A percentile compares a stretch with the other conserved stretches of the same genome.
phyloP scores from a whole-genome alignment of 768 basidiomycete genomes.

The Suillus fuscotomentosus region DNA sequence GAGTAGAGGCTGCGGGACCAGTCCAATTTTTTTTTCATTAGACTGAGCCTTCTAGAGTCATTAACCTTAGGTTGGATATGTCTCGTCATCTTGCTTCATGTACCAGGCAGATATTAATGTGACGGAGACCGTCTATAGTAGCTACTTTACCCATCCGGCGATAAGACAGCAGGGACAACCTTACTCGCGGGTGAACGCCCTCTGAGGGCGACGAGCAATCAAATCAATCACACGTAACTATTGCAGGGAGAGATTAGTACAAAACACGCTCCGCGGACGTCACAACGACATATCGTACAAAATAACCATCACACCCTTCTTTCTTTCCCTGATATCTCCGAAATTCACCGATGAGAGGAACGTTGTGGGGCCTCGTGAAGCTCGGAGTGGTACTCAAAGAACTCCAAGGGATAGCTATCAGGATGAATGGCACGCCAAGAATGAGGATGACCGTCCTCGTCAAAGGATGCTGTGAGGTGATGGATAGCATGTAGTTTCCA shows the following conservation, averaged over 20 bases:
- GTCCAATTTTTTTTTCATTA: background rate
- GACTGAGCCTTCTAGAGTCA: background rate
- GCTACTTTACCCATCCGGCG: background rate
- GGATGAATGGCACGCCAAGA: constrained; percentile 68
- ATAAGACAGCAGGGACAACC: constrained; percentile 1
- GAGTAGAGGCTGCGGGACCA: background rate
- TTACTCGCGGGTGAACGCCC: background rate
- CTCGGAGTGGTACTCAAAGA: constrained; percentile 20
- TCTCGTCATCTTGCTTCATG: background rate
- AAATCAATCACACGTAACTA: constrained; percentile 2
- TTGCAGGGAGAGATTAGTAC: background rate
- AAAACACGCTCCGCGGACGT: constrained; percentile 5
- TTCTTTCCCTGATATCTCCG: constrained; percentile 1
- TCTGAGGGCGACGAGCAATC: background rate
- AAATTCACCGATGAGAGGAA: background rate
- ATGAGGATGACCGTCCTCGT: constrained; percentile 47
- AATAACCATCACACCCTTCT: background rate
- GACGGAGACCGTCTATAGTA: background rate
- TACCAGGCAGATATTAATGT: background rate
- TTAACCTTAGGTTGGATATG: background rate
- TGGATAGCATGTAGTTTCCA: constrained; percentile 3
- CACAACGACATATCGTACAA: constrained; percentile 2
- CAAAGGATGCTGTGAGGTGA: constrained; percentile 10
- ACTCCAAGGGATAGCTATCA: constrained; percentile 47
- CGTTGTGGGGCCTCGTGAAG: constrained; percentile 3